A percentile compares a stretch with the other conserved stretches of the same genome.
phyloP scores from a whole-genome alignment of 2,329 filamentous ascomycete species.

The Arthroderma sp. region DNA sequence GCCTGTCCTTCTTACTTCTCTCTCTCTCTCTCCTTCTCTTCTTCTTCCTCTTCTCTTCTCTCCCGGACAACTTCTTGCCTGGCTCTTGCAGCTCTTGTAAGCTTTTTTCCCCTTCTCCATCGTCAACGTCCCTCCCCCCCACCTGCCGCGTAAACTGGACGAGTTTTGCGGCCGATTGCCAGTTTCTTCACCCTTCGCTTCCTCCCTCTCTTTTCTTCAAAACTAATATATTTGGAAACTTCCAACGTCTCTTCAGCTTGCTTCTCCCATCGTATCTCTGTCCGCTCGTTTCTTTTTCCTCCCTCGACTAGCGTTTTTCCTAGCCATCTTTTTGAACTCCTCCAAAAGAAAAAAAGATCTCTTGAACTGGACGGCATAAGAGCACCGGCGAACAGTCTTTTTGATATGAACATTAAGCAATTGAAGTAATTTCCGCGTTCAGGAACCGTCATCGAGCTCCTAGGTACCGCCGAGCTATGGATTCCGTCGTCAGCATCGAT shows the following conservation, averaged over 20 bases:
- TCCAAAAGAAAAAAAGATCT: too few relatives aligned
- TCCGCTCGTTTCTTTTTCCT: neutral
- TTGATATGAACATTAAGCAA: slow-evolving; percentile 11
- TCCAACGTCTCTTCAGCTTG: slow-evolving; percentile 6
- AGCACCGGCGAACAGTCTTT: neutral
- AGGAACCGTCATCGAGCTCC: slow-evolving; percentile 7
- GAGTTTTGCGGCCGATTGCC: slow-evolving; percentile 6
- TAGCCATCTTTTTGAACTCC: neutral
- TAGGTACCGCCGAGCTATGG: slow-evolving; percentile 10
- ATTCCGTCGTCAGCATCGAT: slow-evolving; percentile 6
- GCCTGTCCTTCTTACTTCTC: neutral
- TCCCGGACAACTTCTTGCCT: neutral
- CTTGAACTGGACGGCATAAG: neutral
- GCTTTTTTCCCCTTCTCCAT: neutral
- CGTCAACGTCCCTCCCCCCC: slow-evolving; percentile 9
- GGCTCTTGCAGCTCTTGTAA: neutral
- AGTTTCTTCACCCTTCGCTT: slow-evolving; percentile 10
- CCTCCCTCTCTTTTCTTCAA: neutral
- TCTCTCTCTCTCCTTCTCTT: neutral
- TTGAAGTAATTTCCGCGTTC: slow-evolving; percentile 7
- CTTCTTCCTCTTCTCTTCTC: neutral
- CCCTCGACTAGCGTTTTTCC: neutral
- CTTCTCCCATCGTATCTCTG: neutral
- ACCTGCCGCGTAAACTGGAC: slow-evolving; percentile 6
- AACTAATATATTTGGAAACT: slow-evolving; percentile 5